phyloP scores from a whole-genome alignment of 1,284 basidiomycete species.

The Cystobasidiaceae sp. region DNA sequence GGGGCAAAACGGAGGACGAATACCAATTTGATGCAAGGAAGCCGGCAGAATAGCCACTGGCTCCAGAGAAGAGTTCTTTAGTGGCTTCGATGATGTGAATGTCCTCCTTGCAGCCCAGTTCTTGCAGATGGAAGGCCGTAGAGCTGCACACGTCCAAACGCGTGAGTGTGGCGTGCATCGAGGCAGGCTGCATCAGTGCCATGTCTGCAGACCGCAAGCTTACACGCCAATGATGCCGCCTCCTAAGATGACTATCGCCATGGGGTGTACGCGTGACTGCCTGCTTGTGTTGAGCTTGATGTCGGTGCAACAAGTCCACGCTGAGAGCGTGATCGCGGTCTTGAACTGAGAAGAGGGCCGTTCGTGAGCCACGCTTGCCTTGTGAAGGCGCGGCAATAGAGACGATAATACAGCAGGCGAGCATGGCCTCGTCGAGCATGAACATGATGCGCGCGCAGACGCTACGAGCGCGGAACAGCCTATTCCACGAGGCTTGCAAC shows the following conservation, averaged over 20 bases:
- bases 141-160: not conserved
- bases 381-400: too few species aligned
- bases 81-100: not conserved
- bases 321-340: too few species aligned
- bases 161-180: too few species aligned
- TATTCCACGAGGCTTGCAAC: not conserved
- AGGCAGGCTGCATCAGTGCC: too few species aligned
- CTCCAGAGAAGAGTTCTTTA: conserved; percentile 6
- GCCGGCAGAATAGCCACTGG: conserved; percentile 17
- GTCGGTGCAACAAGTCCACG: too few species aligned
- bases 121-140: conserved; percentile 9
- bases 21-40: conserved; percentile 17
- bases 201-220: not conserved
- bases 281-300: too few species aligned
- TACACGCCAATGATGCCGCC: conserved; percentile 10
- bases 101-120: not conserved
- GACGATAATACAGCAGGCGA: too few species aligned
- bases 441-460: not conserved
- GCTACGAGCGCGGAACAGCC: not conserved
- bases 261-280: too few species aligned
- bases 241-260: conserved; percentile 1
- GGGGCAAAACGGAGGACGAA: conserved; percentile 10
- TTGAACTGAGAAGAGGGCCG: too few species aligned
- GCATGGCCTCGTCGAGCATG: conserved; percentile 13
- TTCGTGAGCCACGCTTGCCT: too few species aligned